Evolutionary conservation across 305 asterid species (phyloP).

Genomic region (Fraxinus latifolia): DNA sequence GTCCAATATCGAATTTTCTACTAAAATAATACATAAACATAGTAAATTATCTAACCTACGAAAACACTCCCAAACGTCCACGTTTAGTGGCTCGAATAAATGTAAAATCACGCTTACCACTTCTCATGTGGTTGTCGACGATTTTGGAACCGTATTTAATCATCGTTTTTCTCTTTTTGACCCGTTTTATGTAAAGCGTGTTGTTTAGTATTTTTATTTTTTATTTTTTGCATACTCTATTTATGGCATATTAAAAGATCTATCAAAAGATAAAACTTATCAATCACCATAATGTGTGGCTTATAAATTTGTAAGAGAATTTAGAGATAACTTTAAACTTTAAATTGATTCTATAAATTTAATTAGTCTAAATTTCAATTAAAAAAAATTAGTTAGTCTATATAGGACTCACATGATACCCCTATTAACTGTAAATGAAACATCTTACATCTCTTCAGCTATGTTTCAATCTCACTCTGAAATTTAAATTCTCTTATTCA

Average conservation of each 20-base stretch:
- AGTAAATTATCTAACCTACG: background rate
- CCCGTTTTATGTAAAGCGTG: background rate
- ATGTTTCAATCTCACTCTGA: background rate
- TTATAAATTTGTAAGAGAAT: background rate
- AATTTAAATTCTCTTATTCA: background rate
- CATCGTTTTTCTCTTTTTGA: too few species aligned
- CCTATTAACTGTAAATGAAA: background rate
- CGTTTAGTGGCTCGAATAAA: background rate
- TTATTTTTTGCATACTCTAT: background rate
- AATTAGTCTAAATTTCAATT: background rate
- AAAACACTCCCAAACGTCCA: background rate
- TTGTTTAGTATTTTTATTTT: background rate
- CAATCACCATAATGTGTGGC: background rate
- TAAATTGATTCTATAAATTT: background rate
- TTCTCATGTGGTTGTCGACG: too few species aligned
- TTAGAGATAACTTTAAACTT: background rate
- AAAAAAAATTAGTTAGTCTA: background rate
- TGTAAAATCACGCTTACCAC: background rate
- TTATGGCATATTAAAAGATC: background rate
- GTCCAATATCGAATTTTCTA: background rate
- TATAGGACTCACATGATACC: background rate
- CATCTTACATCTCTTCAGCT: background rate
- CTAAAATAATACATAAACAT: background rate
- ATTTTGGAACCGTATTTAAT: too few species aligned
- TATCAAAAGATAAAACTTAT: background rate